Conservation (phyloP, 2,329 filamentous ascomycete species). For the Magnaporthiopsis incrustans region DNA sequence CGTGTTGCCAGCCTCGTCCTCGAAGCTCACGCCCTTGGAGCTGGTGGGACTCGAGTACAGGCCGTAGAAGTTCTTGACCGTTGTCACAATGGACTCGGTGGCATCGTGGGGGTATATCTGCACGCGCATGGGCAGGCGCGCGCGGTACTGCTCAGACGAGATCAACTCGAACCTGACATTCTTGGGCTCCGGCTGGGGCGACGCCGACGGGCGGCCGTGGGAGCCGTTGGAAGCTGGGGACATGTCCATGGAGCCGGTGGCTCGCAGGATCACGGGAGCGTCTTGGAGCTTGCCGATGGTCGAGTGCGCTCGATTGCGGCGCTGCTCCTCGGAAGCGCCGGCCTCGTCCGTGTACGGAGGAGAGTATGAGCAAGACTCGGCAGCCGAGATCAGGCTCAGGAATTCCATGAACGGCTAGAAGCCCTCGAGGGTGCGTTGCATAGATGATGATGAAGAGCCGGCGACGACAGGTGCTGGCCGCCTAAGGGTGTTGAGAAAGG, state of each 20-base stretch:
- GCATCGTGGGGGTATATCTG: constrained; percentile 94
- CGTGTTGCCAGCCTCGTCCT: constrained; percentile 80
- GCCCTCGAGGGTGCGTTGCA: constrained; percentile 5
- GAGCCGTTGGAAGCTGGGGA: constrained; percentile 10
- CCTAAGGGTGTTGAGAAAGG: background rate
- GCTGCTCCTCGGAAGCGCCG: constrained; percentile 2
- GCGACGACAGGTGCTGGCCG: background rate
- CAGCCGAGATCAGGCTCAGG: constrained; percentile 20
- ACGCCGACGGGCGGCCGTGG: constrained; percentile 23
- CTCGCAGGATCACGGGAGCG: background rate
- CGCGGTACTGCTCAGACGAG: constrained; percentile 60
- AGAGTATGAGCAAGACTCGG: constrained; percentile 11
- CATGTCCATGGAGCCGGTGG: constrained; percentile 5
- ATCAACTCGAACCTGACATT: constrained; percentile 74
- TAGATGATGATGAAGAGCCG: background rate
- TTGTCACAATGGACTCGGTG: constrained; percentile 95
- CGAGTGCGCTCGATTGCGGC: constrained; percentile 1
- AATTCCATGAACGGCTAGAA: constrained; percentile 22
- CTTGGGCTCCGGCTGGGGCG: constrained; percentile 51
- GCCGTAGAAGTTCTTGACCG: constrained; percentile 98
- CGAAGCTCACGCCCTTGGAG: constrained; percentile 84
- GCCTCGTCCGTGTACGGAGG: constrained; percentile 1
- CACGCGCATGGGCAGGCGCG: constrained; percentile 74
- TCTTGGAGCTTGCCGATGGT: background rate
- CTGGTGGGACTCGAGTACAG: constrained; percentile 69